Base-by-base conservation (phyloP, 2,329 filamentous ascomycete genomes). In the Colletotrichum navitas region DNA sequence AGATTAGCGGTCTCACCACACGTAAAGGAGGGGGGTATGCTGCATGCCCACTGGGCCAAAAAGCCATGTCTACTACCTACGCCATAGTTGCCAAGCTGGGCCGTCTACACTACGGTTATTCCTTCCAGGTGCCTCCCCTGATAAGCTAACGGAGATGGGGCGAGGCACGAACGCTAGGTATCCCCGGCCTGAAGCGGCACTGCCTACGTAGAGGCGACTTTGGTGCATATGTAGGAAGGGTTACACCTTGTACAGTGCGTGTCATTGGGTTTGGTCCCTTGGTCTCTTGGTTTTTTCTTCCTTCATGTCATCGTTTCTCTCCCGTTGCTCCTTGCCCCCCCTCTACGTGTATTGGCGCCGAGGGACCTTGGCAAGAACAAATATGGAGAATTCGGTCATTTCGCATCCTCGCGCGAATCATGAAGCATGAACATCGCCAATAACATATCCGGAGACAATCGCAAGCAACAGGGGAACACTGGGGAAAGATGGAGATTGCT, bases 381-480 rank as follows among this genome's bases (percentile, higher is more conserved):
- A 68, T 51, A 69, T 60, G 65, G 66, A 29, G 66, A 64, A 69
- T 69, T 64, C 54, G 59, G 69, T 64, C 69, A 72, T 60, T 55
- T 55, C 32, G n/a, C 39, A 64, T 69, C 65, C 59, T 68, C 65
- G 32, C 54, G 65, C 65, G 54, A 72, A 72, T 72, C 69, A 64
- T 69, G 59, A 49, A 64, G 39, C 47, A 63, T 63, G 60, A 39
- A 29, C 12, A 24, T 63, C 36, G 36, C 45, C 58, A 45, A 59
- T 63, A 45, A 54, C 58, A 39, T 36, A 59, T 63, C 26, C 52
- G 1, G 8, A n/a, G 3, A n/a, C 36, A 51, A 67, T 69, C 41
- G 65, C 54, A 21, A 41, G 32, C 34, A 26, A 52, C 45, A 63
- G 34, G 21, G 49, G 68, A 72, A 69, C 24, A 69, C 66, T 64